phyloP scores from a whole-genome alignment of 2,329 filamentous ascomycete species.

The Colletotrichum tamarilloi region DNA sequence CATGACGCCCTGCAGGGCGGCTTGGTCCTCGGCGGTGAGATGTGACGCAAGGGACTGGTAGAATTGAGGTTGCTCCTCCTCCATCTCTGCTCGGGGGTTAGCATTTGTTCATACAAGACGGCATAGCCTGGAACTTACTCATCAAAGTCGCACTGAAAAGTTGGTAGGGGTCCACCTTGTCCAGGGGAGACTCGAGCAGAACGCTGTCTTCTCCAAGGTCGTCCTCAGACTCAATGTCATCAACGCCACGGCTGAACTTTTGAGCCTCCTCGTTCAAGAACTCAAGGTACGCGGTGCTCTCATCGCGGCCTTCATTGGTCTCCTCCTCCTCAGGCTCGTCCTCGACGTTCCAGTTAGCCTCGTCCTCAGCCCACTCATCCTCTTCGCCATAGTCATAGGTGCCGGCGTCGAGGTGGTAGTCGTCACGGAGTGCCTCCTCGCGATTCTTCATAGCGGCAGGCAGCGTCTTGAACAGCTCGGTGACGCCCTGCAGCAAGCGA shows the following conservation, averaged over 20 bases:
- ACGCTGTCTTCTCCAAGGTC: conserved; percentile 94
- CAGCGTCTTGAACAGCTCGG: conserved; percentile 90
- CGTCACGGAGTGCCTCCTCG: conserved; percentile 91
- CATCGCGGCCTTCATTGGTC: conserved; percentile 78
- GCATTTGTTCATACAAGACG: conserved; percentile 1
- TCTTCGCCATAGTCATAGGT: conserved; percentile 75
- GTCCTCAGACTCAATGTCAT: conserved; percentile 79
- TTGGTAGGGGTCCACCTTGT: conserved; percentile 94
- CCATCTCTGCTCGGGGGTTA: conserved; percentile 71
- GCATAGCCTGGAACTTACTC: conserved; percentile 68
- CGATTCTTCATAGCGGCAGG: conserved; percentile 90
- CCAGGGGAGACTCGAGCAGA: conserved; percentile 90
- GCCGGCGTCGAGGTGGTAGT: conserved; percentile 76
- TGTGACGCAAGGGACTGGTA: conserved; percentile 85
- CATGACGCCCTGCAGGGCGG: conserved; percentile 82
- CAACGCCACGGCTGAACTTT: conserved; percentile 79
- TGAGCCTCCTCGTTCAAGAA: conserved; percentile 95
- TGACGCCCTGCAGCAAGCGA: conserved; percentile 86
- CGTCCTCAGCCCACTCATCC: conserved; percentile 86
- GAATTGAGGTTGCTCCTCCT: conserved; percentile 90
- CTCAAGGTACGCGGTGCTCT: conserved; percentile 93
- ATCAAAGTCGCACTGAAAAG: conserved; percentile 86
- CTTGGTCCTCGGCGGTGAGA: conserved; percentile 83
- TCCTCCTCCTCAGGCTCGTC: conserved; percentile 76
- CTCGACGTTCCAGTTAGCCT: conserved; percentile 82